phyloP scores from a whole-genome alignment of 345 rosid genomes.

The Syzygium aqueum region DNA sequence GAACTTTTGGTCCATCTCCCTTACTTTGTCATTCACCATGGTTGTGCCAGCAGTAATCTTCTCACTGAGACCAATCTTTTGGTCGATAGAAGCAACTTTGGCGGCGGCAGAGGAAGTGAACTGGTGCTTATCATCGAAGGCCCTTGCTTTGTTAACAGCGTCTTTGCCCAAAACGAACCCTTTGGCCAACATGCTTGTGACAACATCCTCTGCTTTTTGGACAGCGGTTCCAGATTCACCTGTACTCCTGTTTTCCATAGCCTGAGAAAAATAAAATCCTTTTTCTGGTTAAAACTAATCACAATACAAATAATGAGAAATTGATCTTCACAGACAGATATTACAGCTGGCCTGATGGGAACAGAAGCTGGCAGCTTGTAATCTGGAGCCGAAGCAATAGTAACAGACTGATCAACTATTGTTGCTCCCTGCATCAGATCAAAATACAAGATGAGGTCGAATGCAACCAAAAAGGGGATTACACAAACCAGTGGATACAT shows the following conservation, averaged over 20 bases:
- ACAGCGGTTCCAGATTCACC: conserved; percentile 44
- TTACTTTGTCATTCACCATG: conserved; percentile 68
- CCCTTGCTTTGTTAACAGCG: conserved; percentile 64
- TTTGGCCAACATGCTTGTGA: conserved; percentile 82
- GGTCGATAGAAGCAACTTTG: conserved; percentile 69
- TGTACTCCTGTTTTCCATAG: conserved; percentile 12
- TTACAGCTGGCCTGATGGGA: conserved; percentile 31
- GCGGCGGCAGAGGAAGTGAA: conserved; percentile 75
- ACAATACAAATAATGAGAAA: background rate
- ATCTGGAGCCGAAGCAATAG: conserved; percentile 56
- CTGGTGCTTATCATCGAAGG: conserved; percentile 75
- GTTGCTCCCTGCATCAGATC: conserved; percentile 62
- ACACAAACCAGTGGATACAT: background rate
- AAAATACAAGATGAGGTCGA: background rate
- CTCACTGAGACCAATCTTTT: conserved; percentile 67
- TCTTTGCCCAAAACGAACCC: conserved; percentile 88
- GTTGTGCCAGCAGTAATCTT: conserved; percentile 71
- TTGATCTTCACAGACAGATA: conserved; percentile 1
- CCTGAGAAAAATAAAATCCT: conserved; percentile 21
- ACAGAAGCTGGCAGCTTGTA: conserved; percentile 48
- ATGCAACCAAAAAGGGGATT: background rate
- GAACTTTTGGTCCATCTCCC: conserved; percentile 77
- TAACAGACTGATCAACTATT: conserved; percentile 69
- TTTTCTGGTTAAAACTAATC: background rate
- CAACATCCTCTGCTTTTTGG: conserved; percentile 87